These are phyloP conservation scores for Psilocybe cyanescens DNA, from an alignment of 768 basidiomycete species.

Conservation along the genomic window DNA sequence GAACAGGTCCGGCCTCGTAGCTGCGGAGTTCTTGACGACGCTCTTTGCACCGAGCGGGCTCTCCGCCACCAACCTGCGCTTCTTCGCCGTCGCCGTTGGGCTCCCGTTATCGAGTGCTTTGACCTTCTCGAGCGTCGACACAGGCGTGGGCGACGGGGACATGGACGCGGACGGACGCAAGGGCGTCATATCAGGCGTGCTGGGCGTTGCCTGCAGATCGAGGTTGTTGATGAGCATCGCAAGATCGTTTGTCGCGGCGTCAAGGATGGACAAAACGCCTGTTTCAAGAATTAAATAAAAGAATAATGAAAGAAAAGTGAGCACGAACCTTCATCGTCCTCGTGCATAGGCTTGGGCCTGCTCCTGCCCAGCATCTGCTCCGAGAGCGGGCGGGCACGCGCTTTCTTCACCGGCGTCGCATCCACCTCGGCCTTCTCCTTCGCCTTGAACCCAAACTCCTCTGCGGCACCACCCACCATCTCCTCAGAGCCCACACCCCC, in stretches of 20 bases:
- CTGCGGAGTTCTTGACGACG: conserved; percentile 1
- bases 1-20: conserved; percentile 11
- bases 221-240: conserved; percentile 79
- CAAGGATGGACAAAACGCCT: conserved; percentile 72
- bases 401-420: conserved; percentile 48
- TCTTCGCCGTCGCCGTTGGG: conserved; percentile 33
- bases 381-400: conserved; percentile 60
- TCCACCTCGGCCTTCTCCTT: conserved; percentile 19
- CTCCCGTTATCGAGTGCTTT: conserved; percentile 23
- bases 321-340: conserved; percentile 54
- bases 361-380: conserved; percentile 60
- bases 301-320: conserved; percentile 1
- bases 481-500: conserved; percentile 4
- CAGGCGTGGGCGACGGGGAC: conserved; percentile 17
- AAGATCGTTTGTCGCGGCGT: conserved; percentile 80
- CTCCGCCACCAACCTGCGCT: conserved; percentile 24
- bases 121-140: conserved; percentile 12
- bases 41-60: conserved; percentile 39
- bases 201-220: conserved; percentile 81
- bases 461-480: too few species aligned
- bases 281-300: background rate
- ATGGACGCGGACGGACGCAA: conserved; percentile 37
- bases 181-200: conserved; percentile 51
- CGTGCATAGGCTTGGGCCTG: conserved; percentile 54
- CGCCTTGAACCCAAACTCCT: background rate